Conservation (phyloP, 179 eudicot species). For the Spergularia azorica region DNA sequence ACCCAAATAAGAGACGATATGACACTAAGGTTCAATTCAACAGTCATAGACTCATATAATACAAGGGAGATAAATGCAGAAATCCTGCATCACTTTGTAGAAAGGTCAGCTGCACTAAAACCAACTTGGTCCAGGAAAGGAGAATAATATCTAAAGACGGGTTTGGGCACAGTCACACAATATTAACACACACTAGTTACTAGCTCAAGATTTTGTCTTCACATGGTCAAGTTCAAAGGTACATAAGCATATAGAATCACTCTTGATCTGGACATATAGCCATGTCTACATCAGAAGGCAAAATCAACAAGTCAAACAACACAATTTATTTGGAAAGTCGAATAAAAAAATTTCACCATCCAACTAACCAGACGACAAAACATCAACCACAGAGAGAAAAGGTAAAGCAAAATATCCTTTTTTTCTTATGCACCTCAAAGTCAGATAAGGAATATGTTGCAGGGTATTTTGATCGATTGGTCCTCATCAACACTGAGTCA, state of each 20-base stretch:
- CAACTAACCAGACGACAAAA: neutral
- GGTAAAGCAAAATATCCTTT: neutral
- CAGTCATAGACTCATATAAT: too few species aligned
- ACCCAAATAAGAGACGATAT: too few species aligned
- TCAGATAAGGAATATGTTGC: neutral
- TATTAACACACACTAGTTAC: neutral
- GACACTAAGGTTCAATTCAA: too few species aligned
- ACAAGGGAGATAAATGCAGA: too few species aligned
- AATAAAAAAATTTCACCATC: neutral
- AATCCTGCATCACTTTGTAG: neutral
- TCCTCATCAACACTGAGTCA: neutral
- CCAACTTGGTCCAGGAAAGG: neutral
- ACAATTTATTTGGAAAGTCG: neutral
- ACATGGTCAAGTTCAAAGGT: neutral
- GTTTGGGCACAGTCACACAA: neutral
- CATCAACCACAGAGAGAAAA: neutral
- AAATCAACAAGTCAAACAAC: neutral
- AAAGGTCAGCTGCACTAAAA: neutral
- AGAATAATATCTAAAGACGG: neutral
- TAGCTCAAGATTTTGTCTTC: neutral
- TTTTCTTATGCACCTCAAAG: neutral
- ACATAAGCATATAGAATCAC: neutral
- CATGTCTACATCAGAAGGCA: constrained; percentile 1
- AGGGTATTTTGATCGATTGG: neutral
- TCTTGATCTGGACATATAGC: constrained; percentile 10